A percentile compares a stretch with the other conserved stretches of the same genome.
Evolutionary conservation across 140 eudicot genomes (phyloP).

Genomic region (Erigeron philadelphicus): DNA sequence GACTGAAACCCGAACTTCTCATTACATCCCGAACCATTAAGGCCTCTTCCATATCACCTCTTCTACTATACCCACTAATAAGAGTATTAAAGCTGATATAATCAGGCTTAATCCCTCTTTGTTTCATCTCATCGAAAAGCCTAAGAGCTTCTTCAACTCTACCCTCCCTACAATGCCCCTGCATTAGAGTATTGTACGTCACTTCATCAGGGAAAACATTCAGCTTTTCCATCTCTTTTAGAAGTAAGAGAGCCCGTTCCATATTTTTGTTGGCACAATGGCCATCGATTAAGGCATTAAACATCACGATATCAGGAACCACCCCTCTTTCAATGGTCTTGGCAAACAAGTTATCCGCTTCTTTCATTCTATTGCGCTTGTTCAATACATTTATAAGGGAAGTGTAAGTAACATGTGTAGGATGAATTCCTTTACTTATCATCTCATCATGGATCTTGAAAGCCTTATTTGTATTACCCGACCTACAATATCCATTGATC

Average conservation of each 20-base stretch:
- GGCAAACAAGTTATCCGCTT: slow-evolving; percentile 58
- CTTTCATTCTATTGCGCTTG: slow-evolving; percentile 51
- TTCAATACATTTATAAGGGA: slow-evolving; percentile 56
- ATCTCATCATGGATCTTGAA: slow-evolving; percentile 60
- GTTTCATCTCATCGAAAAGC: slow-evolving; percentile 63
- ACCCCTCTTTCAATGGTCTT: slow-evolving; percentile 44
- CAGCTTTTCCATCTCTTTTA: slow-evolving; percentile 48
- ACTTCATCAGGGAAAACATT: slow-evolving; percentile 65
- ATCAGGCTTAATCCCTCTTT: slow-evolving; percentile 63
- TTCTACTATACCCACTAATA: slow-evolving; percentile 69
- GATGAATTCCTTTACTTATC: slow-evolving; percentile 52
- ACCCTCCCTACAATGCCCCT: slow-evolving; percentile 61
- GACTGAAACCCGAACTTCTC: slow-evolving; percentile 55
- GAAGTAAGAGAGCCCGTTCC: slow-evolving; percentile 36
- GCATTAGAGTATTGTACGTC: slow-evolving; percentile 79
- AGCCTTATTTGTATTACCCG: slow-evolving; percentile 50
- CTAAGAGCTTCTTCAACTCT: slow-evolving; percentile 56
- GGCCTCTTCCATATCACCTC: slow-evolving; percentile 70
- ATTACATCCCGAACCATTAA: slow-evolving; percentile 56
- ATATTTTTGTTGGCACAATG: slow-evolving; percentile 61
- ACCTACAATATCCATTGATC: slow-evolving; percentile 63
- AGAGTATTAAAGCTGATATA: slow-evolving; percentile 59
- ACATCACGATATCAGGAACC: slow-evolving; percentile 57
- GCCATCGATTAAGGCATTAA: slow-evolving; percentile 67
- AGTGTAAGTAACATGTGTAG: slow-evolving; percentile 61